A percentile compares a stretch with the other conserved stretches of the same genome.
Evolutionary conservation across 345 rosid genomes (phyloP).

Genomic region (Eucalyptus polyanthemos): DNA sequence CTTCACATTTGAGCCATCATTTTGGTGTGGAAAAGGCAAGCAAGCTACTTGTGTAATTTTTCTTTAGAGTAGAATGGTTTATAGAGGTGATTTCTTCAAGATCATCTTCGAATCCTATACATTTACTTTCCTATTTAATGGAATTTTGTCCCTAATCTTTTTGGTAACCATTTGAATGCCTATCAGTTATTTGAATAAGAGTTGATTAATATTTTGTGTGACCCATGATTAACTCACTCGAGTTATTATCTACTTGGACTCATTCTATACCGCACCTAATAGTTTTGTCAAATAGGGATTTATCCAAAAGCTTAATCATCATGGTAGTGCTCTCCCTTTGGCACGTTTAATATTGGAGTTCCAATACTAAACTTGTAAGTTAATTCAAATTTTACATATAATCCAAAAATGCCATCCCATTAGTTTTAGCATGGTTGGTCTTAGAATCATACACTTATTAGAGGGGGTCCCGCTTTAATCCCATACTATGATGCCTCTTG

Average conservation of each 20-base stretch:
- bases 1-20: background rate
- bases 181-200: background rate
- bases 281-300: background rate
- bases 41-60: background rate
- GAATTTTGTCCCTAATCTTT: background rate
- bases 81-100: background rate
- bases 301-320: background rate
- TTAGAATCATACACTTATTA: background rate
- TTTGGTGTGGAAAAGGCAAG: background rate
- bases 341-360: background rate
- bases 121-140: background rate
- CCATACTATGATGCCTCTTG: background rate
- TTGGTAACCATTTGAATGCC: background rate
- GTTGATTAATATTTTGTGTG: background rate
- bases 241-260: background rate
- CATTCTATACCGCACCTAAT: rapidly evolving
- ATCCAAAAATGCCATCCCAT: background rate
- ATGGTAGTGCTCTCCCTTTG: background rate
- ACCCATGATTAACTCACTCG: background rate
- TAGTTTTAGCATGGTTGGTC: background rate
- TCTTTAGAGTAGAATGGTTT: background rate
- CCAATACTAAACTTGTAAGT: background rate
- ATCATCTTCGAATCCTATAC: background rate
- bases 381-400: background rate
- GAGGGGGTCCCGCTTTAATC: background rate